A percentile compares a stretch with the other conserved stretches of the same genome.
Evolutionary conservation across 805 yeast genomes (phyloP).

Genomic region (Ogataea neopini): DNA sequence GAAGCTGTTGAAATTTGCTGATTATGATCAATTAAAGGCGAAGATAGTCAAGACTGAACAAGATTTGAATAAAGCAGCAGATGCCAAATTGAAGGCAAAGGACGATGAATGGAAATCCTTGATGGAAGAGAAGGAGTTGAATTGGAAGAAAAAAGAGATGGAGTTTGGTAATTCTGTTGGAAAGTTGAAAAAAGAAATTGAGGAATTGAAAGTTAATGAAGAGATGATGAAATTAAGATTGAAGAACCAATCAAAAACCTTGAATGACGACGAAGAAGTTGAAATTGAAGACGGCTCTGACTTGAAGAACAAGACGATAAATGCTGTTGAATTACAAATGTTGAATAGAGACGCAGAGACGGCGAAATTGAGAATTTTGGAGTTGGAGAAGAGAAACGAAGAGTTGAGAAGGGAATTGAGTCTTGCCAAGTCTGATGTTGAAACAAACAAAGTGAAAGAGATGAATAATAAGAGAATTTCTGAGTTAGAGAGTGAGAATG

Average conservation of each 20-base stretch:
- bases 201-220: constrained; percentile 62
- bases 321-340: constrained; percentile 58
- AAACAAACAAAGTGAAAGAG: constrained; percentile 44
- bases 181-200: constrained; percentile 54
- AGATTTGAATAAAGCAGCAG: constrained; percentile 54
- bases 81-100: constrained; percentile 60
- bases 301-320: constrained; percentile 33
- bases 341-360: constrained; percentile 75
- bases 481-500: constrained; percentile 70
- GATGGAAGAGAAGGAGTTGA: constrained; percentile 70
- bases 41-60: constrained; percentile 62
- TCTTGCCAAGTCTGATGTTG: constrained; percentile 47
- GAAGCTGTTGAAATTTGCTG: constrained; percentile 64
- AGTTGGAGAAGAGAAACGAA: constrained; percentile 77
- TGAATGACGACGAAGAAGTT: constrained; percentile 36
- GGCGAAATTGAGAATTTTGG: constrained; percentile 64
- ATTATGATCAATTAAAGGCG: constrained; percentile 73
- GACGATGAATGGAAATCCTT: constrained; percentile 70
- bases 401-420: constrained; percentile 68
- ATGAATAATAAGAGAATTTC: constrained; percentile 46
- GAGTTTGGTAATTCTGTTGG: constrained; percentile 52
- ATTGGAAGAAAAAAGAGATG: constrained; percentile 62
- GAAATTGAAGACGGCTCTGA: constrained; percentile 15
- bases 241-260: constrained; percentile 46
- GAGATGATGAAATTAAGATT: constrained; percentile 66